Percentiles rank a stretch among this genome's conserved stretches.
These are phyloP conservation scores for Knufia petricola DNA, from an alignment of 2,329 filamentous ascomycete genomes.

Conservation along the genomic window DNA sequence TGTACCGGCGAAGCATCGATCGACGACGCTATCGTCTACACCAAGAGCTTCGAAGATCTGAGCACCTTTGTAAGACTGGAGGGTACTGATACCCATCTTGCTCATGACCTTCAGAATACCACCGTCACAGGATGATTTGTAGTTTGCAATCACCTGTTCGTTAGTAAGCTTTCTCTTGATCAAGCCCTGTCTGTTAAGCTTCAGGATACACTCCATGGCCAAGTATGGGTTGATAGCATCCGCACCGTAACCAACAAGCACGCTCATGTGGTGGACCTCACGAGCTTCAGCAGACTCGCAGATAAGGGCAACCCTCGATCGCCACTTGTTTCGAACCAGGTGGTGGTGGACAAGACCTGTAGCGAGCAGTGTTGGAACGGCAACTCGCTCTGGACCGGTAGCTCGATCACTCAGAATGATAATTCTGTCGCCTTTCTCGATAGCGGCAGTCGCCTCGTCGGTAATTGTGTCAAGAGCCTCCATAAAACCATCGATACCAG, in stretches of 20 bases:
- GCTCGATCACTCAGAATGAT: conserved; percentile 84
- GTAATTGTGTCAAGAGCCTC: conserved; percentile 83
- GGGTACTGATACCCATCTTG: conserved; percentile 97
- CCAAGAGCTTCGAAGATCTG: conserved; percentile 96
- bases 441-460: conserved; percentile 70
- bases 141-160: conserved; percentile 81
- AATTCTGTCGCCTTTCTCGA: conserved; percentile 73
- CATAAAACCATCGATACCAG: conserved; percentile 75
- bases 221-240: conserved; percentile 93
- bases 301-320: conserved; percentile 75
- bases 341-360: conserved; percentile 94
- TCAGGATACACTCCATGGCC: conserved; percentile 90
- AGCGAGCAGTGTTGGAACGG: conserved; percentile 77
- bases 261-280: conserved; percentile 97
- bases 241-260: conserved; percentile 89
- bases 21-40: conserved; percentile 82
- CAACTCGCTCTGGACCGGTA: conserved; percentile 68
- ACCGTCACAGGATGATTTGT: conserved; percentile 92
- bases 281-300: conserved; percentile 91
- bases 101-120: conserved; percentile 98
- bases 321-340: conserved; percentile 90
- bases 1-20: conserved; percentile 89
- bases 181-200: conserved; percentile 86
- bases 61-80: conserved; percentile 93
- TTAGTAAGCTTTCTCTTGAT: conserved; percentile 82